Percentiles rank a stretch among this genome's conserved stretches.
These are phyloP conservation scores for Penicillium sumatraense DNA, from an alignment of 2,329 filamentous ascomycete species.

Conservation along the genomic window DNA sequence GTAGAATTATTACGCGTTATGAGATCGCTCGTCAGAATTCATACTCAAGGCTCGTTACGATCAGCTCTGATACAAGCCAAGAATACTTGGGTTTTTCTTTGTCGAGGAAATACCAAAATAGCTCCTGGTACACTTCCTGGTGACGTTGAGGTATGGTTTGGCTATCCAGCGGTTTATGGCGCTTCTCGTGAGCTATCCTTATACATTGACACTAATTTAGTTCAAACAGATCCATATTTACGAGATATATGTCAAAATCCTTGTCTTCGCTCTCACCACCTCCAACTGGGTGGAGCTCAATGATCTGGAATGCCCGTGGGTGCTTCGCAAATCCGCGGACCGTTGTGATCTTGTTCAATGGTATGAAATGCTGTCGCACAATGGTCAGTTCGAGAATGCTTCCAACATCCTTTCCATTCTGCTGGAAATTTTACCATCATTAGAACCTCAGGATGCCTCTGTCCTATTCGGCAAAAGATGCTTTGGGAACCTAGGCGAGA, in stretches of 20 bases:
- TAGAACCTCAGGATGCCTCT: background rate
- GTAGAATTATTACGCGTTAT: background rate
- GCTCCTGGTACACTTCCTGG: background rate
- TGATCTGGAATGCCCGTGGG: constrained; percentile 1
- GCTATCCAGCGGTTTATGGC: background rate
- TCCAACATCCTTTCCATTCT: background rate
- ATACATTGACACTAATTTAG: background rate
- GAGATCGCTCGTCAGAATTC: background rate
- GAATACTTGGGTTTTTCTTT: background rate
- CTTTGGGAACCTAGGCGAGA: background rate
- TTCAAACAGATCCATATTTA: constrained; percentile 1
- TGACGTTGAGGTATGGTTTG: constrained; percentile 1
- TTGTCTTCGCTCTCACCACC: background rate
- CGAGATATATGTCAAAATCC: background rate
- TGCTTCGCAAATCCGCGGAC: background rate
- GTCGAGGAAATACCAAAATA: background rate
- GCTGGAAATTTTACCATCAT: background rate
- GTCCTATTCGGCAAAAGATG: background rate
- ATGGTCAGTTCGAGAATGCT: background rate
- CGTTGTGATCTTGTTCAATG: background rate
- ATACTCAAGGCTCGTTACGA: background rate
- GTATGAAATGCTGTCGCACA: background rate
- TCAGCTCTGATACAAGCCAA: background rate
- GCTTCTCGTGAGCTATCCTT: background rate
- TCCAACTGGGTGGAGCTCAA: background rate